Percentiles rank a stretch among this genome's conserved stretches.
These are phyloP conservation scores for Irpex sp. DNA, from an alignment of 1,284 basidiomycete species.

Conservation along the genomic window DNA sequence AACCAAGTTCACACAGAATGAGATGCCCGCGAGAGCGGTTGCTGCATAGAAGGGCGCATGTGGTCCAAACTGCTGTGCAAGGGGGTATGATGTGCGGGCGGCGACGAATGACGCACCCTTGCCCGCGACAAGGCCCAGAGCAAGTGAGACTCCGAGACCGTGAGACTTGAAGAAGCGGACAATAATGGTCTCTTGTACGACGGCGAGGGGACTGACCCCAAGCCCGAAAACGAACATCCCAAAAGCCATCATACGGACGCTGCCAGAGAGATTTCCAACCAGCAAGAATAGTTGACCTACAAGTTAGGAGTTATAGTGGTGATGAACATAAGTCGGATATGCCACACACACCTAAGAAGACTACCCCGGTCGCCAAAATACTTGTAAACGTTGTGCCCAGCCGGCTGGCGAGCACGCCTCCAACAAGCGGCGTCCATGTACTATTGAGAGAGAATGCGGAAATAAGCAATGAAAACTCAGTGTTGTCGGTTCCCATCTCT, in stretches of 20 bases:
- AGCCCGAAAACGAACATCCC: conserved; percentile 79
- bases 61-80: conserved; percentile 64
- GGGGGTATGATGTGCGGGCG: conserved; percentile 71
- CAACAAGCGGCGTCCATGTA: conserved; percentile 78
- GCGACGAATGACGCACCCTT: conserved; percentile 75
- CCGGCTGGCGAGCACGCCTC: conserved; percentile 62
- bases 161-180: conserved; percentile 77
- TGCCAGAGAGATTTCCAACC: conserved; percentile 54
- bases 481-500: conserved; percentile 73
- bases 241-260: conserved; percentile 61
- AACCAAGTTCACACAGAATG: conserved; percentile 63
- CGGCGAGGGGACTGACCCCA: conserved; percentile 72
- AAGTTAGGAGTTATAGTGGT: conserved; percentile 4
- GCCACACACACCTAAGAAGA: conserved; percentile 49
- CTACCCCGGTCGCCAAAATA: conserved; percentile 67
- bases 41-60: conserved; percentile 76
- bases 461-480: conserved; percentile 73
- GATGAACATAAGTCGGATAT: neutral
- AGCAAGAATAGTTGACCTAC: conserved; percentile 62
- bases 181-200: conserved; percentile 76
- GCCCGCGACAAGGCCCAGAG: conserved; percentile 74
- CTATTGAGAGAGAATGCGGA: conserved; percentile 75
- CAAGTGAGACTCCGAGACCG: conserved; percentile 76
- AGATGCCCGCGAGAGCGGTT: conserved; percentile 56
- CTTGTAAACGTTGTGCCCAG: conserved; percentile 69